These are phyloP conservation scores for Moesziomyces globuligerus DNA, from an alignment of 1,284 basidiomycete genomes.

Conservation along the genomic window DNA sequence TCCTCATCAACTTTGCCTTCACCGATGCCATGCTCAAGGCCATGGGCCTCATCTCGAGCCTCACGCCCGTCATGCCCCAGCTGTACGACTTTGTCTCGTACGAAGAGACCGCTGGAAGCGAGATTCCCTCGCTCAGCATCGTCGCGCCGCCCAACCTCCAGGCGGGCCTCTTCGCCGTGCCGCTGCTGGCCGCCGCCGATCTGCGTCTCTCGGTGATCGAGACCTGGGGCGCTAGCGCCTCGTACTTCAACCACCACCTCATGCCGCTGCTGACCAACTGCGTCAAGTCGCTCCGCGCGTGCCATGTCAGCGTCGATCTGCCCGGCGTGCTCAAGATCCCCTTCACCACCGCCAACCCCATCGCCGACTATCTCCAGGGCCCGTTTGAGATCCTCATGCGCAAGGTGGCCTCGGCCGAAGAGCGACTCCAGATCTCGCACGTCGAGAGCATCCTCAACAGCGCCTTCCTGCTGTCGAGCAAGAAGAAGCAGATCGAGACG, in stretches of 20 bases:
- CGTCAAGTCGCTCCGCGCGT: constrained; percentile 40
- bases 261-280: constrained; percentile 37
- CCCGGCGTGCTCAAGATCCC: constrained; percentile 36
- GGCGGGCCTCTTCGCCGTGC: constrained; percentile 38
- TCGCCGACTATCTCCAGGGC: constrained; percentile 38
- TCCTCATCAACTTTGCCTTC: constrained; percentile 42
- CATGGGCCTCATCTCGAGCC: constrained; percentile 25
- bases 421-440: constrained; percentile 34
- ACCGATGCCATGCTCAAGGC: constrained; percentile 40
- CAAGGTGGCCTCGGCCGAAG: constrained; percentile 31
- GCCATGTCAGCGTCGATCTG: constrained; percentile 33
- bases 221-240: constrained; percentile 35
- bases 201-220: constrained; percentile 41
- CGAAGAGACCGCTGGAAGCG: constrained; percentile 29
- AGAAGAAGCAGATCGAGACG: constrained; percentile 31
- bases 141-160: constrained; percentile 37
- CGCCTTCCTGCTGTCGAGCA: constrained; percentile 19
- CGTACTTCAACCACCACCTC: constrained; percentile 43
- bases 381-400: constrained; percentile 44
- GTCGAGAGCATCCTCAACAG: constrained; percentile 37
- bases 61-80: constrained; percentile 41
- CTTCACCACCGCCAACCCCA: constrained; percentile 32
- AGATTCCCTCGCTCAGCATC: constrained; percentile 38
- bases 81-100: constrained; percentile 42
- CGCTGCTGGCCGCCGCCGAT: constrained; percentile 39